Evolutionary conservation across 2,329 filamentous ascomycete species (phyloP).

Genomic region (Aspergillus pseudoviridinutans): DNA sequence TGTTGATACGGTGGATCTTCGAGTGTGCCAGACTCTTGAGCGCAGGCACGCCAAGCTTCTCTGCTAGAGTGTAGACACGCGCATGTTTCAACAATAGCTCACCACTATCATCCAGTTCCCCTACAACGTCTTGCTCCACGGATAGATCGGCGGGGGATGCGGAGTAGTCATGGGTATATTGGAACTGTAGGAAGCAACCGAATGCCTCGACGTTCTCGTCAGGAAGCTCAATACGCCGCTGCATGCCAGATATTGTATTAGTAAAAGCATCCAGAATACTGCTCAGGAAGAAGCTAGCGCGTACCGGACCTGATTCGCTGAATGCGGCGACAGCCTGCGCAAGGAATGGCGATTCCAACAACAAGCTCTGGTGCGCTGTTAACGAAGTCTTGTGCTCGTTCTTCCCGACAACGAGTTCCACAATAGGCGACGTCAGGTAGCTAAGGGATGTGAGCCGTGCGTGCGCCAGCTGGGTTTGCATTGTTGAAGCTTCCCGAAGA

Average conservation of each 20-base stretch:
- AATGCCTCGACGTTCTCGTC: constrained; percentile 69
- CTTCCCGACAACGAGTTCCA: constrained; percentile 63
- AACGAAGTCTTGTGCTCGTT: constrained; percentile 61
- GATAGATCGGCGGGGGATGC: constrained; percentile 58
- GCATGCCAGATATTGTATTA: constrained; percentile 26
- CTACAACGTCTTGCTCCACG: constrained; percentile 62
- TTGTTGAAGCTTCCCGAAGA: neutral
- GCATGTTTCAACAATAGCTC: constrained; percentile 84
- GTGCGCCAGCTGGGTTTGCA: neutral
- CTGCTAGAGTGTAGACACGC: constrained; percentile 81
- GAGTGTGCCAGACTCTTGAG: constrained; percentile 75
- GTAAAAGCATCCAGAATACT: neutral
- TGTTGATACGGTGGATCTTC: constrained; percentile 90
- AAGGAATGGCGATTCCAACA: constrained; percentile 73
- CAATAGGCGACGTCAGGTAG: constrained; percentile 66
- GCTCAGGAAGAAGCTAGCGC: constrained; percentile 23
- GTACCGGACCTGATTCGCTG: constrained; percentile 57
- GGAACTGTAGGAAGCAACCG: constrained; percentile 75
- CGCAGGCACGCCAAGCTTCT: constrained; percentile 64
- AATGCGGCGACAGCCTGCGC: constrained; percentile 60
- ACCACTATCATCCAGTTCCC: constrained; percentile 70
- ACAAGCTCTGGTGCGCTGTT: constrained; percentile 73
- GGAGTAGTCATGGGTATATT: constrained; percentile 86
- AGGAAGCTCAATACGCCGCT: constrained; percentile 64
- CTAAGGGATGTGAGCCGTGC: constrained; percentile 17